These are phyloP conservation scores for Wallacemonas sp. DNA, from an alignment of 208 protist genomes.

Conservation along the genomic window DNA sequence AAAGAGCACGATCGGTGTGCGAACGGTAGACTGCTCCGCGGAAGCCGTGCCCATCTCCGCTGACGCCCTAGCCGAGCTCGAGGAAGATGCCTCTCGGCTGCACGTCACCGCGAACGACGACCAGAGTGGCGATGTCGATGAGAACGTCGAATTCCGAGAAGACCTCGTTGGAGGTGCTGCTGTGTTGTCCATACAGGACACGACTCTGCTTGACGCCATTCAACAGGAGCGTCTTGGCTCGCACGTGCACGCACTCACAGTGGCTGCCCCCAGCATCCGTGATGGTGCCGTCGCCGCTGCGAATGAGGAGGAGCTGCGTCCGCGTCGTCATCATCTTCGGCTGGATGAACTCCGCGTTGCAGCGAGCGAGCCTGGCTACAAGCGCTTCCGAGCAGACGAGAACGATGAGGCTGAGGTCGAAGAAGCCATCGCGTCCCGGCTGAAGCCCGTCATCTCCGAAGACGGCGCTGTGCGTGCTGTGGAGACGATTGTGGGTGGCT, in stretches of 20 bases:
- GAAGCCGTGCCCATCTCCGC: constrained; percentile 24
- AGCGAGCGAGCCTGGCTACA: constrained; percentile 6
- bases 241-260: background rate
- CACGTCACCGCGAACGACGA: background rate
- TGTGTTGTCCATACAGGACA: constrained; percentile 10
- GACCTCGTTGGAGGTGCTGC: constrained; percentile 22
- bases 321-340: constrained; percentile 19
- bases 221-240: background rate
- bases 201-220: constrained; percentile 9
- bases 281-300: background rate
- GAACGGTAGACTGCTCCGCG: constrained; percentile 7
- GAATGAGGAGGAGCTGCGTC: background rate
- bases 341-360: constrained; percentile 11
- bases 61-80: constrained; percentile 37
- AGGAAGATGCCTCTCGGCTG: constrained; percentile 23
- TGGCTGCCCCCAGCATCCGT: constrained; percentile 3
- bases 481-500: constrained; percentile 40
- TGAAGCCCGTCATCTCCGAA: constrained; percentile 41
- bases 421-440: constrained; percentile 4
- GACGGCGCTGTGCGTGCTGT: constrained; percentile 58
- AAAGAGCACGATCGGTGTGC: no score
- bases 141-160: constrained; percentile 21
- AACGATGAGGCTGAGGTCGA: constrained; percentile 16
- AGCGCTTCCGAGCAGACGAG: constrained; percentile 36
- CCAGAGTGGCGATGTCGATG: constrained; percentile 21